A percentile compares a stretch with the other conserved stretches of the same genome.
Conservation (phyloP, 1,284 basidiomycete species). For the Lentinus polychrous region DNA sequence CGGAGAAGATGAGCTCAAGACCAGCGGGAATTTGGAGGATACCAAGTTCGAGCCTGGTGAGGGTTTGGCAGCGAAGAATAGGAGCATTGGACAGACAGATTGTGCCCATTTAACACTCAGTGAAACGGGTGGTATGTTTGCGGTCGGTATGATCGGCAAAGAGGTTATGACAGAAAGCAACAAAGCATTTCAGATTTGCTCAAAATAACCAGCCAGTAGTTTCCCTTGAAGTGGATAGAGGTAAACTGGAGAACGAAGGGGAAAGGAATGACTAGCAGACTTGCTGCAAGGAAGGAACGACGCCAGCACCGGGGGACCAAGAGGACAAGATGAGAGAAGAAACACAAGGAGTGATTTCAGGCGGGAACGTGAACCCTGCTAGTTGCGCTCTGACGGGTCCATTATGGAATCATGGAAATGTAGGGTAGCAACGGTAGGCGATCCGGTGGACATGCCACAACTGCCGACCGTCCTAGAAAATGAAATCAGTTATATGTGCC, state of each 20-base stretch:
- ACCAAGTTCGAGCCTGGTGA: constrained; percentile 40
- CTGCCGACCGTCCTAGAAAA: not conserved
- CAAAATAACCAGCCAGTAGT: constrained; percentile 14
- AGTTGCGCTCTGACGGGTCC: not conserved
- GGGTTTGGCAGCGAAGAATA: constrained; percentile 61
- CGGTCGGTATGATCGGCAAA: constrained; percentile 1
- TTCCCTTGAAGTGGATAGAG: not conserved
- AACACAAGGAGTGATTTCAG: not conserved
- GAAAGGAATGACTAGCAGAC: constrained; percentile 32
- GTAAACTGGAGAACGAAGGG: constrained; percentile 5
- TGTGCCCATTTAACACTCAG: constrained; percentile 30
- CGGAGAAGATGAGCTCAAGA: constrained; percentile 53
- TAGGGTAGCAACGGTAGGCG: not conserved
- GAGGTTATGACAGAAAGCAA: constrained; percentile 14
- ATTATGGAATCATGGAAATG: not conserved
- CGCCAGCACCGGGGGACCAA: constrained; percentile 16
- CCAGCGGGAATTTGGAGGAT: constrained; percentile 55
- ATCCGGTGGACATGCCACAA: not conserved
- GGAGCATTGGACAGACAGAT: constrained; percentile 64
- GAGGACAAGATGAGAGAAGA: not conserved
- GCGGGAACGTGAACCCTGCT: not conserved
- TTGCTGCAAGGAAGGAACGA: constrained; percentile 26
- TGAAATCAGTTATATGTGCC: no score
- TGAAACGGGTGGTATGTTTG: constrained; percentile 10
- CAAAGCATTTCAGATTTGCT: constrained; percentile 18